Evolutionary conservation across 2,329 filamentous ascomycete genomes (phyloP), one percentile per base, ranked within the genome.

Genomic region (Gyromitra esculenta): DNA sequence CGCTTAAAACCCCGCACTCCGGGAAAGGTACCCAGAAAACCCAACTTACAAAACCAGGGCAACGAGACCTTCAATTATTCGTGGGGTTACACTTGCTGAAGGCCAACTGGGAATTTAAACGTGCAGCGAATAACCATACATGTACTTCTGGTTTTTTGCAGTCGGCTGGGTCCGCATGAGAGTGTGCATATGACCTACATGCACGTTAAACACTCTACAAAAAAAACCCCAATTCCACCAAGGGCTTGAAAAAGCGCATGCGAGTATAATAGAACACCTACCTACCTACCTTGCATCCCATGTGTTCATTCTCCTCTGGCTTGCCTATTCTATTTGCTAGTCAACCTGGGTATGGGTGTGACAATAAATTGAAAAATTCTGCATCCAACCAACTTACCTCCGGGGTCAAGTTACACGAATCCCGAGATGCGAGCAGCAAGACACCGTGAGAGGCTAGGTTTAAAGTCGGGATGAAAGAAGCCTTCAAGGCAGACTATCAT

Each of bases 1-100:
- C 45, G 62, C 62, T 65, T 65, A 65, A 57, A 45, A 35, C 66
- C 57, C 66, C 66, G 54, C 56, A 62, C 52, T 52, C 43, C 52
- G 21, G 25, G 52, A 56, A 31, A 65, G 41, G 18, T 15, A 45
- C 37, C 64, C 64, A 18, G 45, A 45, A 31, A 13, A 15, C 43
- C 11, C 43, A 45, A 45, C 64, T 15, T 62, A 43, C 15, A 43
- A 45, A 62, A 62, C 59, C 59, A 41, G 59, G 59, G 59, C 59
- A 59, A 21, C 56, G 31, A 37, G 5, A 45, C 43, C 43, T 45
- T 66, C 63, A 56, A 66, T 66, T 66, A 67, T 50, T 43, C 13
- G 41, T 43, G 48, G 50, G 52, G 54, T 48, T 59, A 59, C 65
- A 31, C 52, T 57, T 68, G 37, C 25, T 56, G 31, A 31, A 21